Conservation (phyloP, 768 basidiomycete species). For the Boletus insuetus region DNA sequence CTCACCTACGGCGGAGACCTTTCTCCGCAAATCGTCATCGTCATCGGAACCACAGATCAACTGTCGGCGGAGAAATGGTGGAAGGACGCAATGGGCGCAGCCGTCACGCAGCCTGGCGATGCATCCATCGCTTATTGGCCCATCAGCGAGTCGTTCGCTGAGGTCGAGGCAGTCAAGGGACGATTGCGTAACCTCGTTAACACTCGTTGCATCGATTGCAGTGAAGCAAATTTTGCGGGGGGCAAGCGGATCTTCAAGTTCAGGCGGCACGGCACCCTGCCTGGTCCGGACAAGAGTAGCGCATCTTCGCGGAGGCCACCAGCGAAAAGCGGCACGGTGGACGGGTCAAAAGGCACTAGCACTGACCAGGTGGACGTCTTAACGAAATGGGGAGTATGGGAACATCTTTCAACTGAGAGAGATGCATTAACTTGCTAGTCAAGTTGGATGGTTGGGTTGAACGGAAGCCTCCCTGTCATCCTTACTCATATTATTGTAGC, state of each 20-base stretch:
- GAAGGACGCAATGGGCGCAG: background rate
- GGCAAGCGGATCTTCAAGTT: slow-evolving; percentile 11
- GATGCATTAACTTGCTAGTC: background rate
- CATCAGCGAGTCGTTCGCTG: background rate
- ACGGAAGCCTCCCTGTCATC: background rate
- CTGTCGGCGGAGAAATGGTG: slow-evolving; percentile 23
- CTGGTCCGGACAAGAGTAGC: slow-evolving; percentile 2
- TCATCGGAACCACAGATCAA: slow-evolving; percentile 18
- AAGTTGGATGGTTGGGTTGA: background rate
- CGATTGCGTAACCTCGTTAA: slow-evolving; percentile 16
- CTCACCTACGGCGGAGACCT: slow-evolving; percentile 24
- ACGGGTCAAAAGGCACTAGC: background rate
- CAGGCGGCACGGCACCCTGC: background rate
- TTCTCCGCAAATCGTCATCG: slow-evolving; percentile 23
- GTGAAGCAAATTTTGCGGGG: slow-evolving; percentile 5
- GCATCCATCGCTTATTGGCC: slow-evolving; percentile 21
- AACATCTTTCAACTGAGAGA: slow-evolving; percentile 6
- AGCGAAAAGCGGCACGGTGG: background rate
- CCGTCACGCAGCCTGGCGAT: background rate
- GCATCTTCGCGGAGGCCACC: background rate
- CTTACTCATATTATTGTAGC: no score
- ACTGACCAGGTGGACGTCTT: slow-evolving; percentile 13
- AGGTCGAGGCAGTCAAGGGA: slow-evolving; percentile 1
- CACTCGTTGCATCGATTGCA: slow-evolving; percentile 26
- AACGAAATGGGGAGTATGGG: slow-evolving; percentile 24